Percentiles rank a stretch among this genome's conserved stretches.
Evolutionary conservation across 2,329 filamentous ascomycete species (phyloP).

Genomic region (Penicillium sclerotiorum): DNA sequence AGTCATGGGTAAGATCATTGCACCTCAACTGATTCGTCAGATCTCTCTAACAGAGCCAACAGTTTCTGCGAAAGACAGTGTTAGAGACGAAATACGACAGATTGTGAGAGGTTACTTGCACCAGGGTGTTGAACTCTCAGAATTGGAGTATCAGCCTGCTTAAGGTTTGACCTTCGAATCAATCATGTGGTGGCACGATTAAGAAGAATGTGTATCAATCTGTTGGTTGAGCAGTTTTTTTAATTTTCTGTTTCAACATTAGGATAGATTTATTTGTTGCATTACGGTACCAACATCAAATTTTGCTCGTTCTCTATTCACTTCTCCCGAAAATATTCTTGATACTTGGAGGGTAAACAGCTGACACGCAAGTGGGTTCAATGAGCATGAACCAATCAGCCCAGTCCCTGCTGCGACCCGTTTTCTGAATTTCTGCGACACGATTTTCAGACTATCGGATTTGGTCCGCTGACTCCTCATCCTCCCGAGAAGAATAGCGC

Average conservation of each 20-base stretch:
- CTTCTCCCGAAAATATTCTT: neutral
- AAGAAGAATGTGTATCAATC: neutral
- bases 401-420: neutral
- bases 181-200: neutral
- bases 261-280: neutral
- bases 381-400: neutral
- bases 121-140: conserved; percentile 20
- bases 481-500: neutral
- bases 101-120: conserved; percentile 19
- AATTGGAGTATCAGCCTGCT: conserved; percentile 25
- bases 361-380: neutral
- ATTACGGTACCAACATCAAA: neutral
- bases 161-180: neutral
- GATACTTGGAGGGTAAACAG: neutral
- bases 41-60: conserved; percentile 9
- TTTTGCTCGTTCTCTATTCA: neutral
- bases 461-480: neutral
- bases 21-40: neutral
- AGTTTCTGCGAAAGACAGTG: conserved; percentile 19
- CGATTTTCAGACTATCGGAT: too few species aligned
- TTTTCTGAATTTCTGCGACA: neutral
- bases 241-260: neutral
- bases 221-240: neutral
- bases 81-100: conserved; percentile 19
- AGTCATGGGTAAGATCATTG: conserved; percentile 23